Base-by-base conservation (phyloP, 768 basidiomycete species). In the Trametes cingulata region DNA sequence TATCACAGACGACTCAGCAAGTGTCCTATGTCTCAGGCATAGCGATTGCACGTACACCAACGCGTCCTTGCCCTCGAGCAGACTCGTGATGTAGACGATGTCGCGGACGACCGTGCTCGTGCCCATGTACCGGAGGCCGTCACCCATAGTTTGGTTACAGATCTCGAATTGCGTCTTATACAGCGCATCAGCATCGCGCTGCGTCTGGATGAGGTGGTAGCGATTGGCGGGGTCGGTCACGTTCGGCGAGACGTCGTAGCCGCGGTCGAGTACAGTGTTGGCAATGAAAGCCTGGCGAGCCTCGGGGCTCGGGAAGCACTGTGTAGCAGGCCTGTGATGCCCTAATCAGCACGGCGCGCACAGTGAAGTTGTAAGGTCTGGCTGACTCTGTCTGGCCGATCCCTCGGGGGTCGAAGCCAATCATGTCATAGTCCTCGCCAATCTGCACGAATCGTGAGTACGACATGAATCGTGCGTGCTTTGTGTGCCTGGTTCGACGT, bases 91-190 rank as follows among this genome's bases (percentile, higher is more conserved):
- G 52, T 60, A 66, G 56, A 73, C 72, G n/a, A 74, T 63, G 52
- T 74, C 73, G 20, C 73, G 68, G 1, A 69, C 73, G 29, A 74
- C 73, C 15, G 68, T 70, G 41, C 64, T 66, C 3, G 72, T 74
- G 7, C 73, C 73, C 57, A 73, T 69, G 52, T 72, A 70, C 35
- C 57, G 61, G 20, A 73, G 49, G 19, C 49, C 36, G 17, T 71
- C 69, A 17, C 72, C 73, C 59, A 71, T 67, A n/a, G 56, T 65
- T 45, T 70, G 62, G 7, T 37, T 40, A 46, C 73, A 74, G 10
- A 73, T 48, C 19, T 65, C 62, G 35, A 66, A 72, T 22, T 71
- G 62, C 3, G 69, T 62, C 15, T 67, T 61, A 39, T 64, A 61
- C 27, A 66, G 52, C 0, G 68, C 70, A 24, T 71, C 63, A 2